Evolutionary conservation across 139 green algal species (phyloP).

Genomic region (Chlorella sorokiniana): DNA sequence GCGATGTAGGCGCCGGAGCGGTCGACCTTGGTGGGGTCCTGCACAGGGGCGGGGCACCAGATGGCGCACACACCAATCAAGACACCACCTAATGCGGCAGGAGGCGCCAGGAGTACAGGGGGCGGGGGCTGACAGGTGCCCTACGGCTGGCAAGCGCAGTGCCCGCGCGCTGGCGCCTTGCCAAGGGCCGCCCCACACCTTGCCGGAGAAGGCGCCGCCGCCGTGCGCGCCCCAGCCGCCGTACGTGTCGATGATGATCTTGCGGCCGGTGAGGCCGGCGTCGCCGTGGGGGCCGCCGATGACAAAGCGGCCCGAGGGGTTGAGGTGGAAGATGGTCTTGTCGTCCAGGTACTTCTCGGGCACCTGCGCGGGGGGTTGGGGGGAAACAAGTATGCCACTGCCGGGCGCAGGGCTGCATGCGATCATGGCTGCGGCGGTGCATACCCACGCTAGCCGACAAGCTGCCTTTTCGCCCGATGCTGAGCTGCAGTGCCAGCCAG

Average conservation of each 20-base stretch:
- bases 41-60: constrained; percentile 50
- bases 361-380: background rate
- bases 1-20: constrained; percentile 98
- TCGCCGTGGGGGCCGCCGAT: constrained; percentile 98
- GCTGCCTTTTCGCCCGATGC: too few relatives aligned
- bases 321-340: constrained; percentile 99
- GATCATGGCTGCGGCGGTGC: background rate
- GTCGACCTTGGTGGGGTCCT: constrained; percentile 82
- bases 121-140: too few relatives aligned
- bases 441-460: too few relatives aligned
- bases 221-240: constrained; percentile 98
- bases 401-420: too few relatives aligned
- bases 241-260: constrained; percentile 99
- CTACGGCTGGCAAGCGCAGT: too few relatives aligned
- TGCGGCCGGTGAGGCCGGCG: constrained; percentile 95
- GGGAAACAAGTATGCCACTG: background rate
- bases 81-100: too few relatives aligned
- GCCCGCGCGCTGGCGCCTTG: background rate
- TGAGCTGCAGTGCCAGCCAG: too few relatives aligned
- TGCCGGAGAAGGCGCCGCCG: constrained; percentile 97
- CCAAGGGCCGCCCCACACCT: constrained; percentile 63
- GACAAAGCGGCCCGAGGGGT: constrained; percentile 97
- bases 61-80: background rate
- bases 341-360: constrained; percentile 92
- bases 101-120: too few relatives aligned